Base-by-base conservation (phyloP, 2,329 filamentous ascomycete genomes). In the Stylonectria norvegica region DNA sequence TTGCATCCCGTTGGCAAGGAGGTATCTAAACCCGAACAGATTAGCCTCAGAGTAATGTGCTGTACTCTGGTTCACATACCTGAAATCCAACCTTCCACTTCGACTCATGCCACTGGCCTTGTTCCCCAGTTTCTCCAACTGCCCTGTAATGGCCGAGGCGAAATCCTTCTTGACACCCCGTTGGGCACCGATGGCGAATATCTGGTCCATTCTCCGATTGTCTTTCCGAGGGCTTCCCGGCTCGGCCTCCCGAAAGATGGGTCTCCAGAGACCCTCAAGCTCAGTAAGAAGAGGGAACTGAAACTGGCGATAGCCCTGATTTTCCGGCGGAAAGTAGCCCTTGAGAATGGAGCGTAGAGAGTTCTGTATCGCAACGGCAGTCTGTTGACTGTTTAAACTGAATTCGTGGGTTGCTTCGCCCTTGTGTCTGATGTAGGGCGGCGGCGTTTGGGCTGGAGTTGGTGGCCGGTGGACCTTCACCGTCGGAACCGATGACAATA, bases 1-100 rank as follows among this genome's bases (percentile, higher is more conserved):
- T 56, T 82, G 78, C 72, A 83, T 78, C 4, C 75, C 76, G 47
- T 72, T 80, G 49, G 72, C 72, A 38, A 82, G 73, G 35, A 84
- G 67, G 49, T 79, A 82, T 47, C 79, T 81, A 28, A 11, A 4
- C n/a, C n/a, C n/a, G n/a, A n/a, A n/a, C n/a, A n/a, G n/a, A n/a
- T n/a, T n/a, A n/a, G n/a, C n/a, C n/a, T n/a, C n/a, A n/a, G n/a
- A n/a, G n/a, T n/a, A n/a, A n/a, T n/a, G n/a, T n/a, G n/a, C n/a
- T n/a, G n/a, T n/a, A n/a, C n/a, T 8, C 18, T 9, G n/a, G 8
- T 20, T 14, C 11, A 32, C 67, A 43, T 64, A 81, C 76, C 76
- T 71, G 20, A 83, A 64, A 53, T 83, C 76, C n/a, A 83, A 57
- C 25, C 73, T 70, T 12, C 75, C 78, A 43, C 73, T 79, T 27